These are phyloP conservation scores for Monilinia vaccinii-corymbosi DNA, from an alignment of 2,329 filamentous ascomycete genomes.

Conservation along the genomic window DNA sequence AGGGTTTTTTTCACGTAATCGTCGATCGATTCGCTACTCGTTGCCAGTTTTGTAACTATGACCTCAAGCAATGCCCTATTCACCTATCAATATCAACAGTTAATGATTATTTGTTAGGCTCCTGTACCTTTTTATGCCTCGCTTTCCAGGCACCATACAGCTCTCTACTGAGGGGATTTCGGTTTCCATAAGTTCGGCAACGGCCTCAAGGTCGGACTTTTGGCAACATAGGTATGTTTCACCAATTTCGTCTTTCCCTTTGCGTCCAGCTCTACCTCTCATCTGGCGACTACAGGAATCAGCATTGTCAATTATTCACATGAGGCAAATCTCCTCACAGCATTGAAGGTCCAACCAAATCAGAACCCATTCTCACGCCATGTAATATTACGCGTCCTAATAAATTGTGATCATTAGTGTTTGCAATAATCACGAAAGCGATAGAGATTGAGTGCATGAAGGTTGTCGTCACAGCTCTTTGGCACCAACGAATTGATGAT, in stretches of 20 bases:
- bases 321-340: slow-evolving; percentile 35
- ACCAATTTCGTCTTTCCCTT: slow-evolving; percentile 68
- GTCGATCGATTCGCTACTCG: slow-evolving; percentile 51
- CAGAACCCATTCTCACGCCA: slow-evolving; percentile 65
- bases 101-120: neutral
- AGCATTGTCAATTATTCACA: slow-evolving; percentile 14
- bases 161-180: slow-evolving; percentile 63
- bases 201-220: slow-evolving; percentile 56
- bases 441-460: neutral
- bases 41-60: slow-evolving; percentile 59
- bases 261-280: slow-evolving; percentile 68
- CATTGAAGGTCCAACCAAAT: slow-evolving; percentile 70
- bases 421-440: neutral
- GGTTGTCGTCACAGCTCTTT: neutral
- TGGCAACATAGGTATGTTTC: slow-evolving; percentile 72
- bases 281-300: slow-evolving; percentile 51
- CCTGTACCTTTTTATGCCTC: slow-evolving; percentile 55
- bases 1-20: slow-evolving; percentile 63
- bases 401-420: neutral
- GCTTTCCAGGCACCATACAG: slow-evolving; percentile 57
- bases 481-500: neutral
- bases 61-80: slow-evolving; percentile 62
- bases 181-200: slow-evolving; percentile 61
- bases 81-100: slow-evolving; percentile 10
- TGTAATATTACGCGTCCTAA: slow-evolving; percentile 58